Evolutionary conservation across 345 rosid genomes (phyloP), one percentile per base, ranked within the genome.

Genomic region (Gossypium longicalyx): DNA sequence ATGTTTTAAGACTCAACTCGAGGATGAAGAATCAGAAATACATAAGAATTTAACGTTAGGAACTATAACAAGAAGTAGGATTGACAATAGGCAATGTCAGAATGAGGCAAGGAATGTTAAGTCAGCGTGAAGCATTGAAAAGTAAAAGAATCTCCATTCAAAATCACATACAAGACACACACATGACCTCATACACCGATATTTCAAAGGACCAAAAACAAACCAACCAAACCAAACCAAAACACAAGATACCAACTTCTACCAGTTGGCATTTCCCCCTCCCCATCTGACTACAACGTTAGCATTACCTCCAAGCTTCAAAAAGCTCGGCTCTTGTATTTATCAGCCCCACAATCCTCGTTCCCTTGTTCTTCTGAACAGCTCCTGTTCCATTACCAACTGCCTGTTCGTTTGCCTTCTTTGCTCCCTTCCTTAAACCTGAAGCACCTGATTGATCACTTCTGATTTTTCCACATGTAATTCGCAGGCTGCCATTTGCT

Each of bases 301-400:
- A 22, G 62, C 22, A 53, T 48, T 19, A 88, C 43, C 92, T 86
- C 97, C 97, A 91, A 67, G 97, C 97, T 84, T 91, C 94, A n/a
- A 81, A 76, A 16, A 86, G 80, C 76, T 92, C 95, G 1, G 84
- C 74, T 81, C 93, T 86, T 20, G 87, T 79, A 82, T 86, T 90
- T 77, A 89, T 79, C 9, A 83, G 78, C 41, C 88, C 85, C 16
- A 80, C 81, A 34, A 87, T 84, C 63, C 81, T 45, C n/a, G 79
- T 67, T 80, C 85, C 88, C 75, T 79, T 84, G 75, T 75, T 82
- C 71, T 76, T 76, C 73, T 84, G 80, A 19, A 75, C 77, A 43
- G 80, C 57, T 74, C 80, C 73, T 62, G 82, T 80, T 27, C 79
- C 72, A 41, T 65, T 27, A 77, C 58, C 80, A 62, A 77, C 49